Conservation (phyloP, 345 rosid species). For the Euphorbia lathyris region DNA sequence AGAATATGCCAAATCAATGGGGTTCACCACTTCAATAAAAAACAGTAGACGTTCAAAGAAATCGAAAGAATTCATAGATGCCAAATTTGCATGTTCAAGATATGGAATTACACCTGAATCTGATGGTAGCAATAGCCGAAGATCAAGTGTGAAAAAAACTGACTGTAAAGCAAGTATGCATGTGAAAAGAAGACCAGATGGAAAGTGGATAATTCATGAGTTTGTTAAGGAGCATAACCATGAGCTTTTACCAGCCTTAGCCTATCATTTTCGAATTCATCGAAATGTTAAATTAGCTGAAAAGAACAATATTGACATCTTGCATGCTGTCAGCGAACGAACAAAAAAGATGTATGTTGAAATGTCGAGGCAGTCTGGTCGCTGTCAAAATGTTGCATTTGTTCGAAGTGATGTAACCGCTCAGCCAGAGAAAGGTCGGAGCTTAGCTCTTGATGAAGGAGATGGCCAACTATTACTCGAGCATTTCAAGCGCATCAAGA, state of each 20-base stretch:
- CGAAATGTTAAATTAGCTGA: slow-evolving; percentile 36
- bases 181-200: slow-evolving; percentile 36
- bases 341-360: slow-evolving; percentile 41
- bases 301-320: slow-evolving; percentile 35
- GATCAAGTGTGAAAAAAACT: slow-evolving; percentile 37
- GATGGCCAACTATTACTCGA: slow-evolving; percentile 29
- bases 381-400: slow-evolving; percentile 9
- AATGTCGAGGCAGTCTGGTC: slow-evolving; percentile 33
- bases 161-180: slow-evolving; percentile 47
- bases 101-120: slow-evolving; percentile 40
- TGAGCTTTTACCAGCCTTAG: slow-evolving; percentile 39
- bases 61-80: slow-evolving; percentile 37
- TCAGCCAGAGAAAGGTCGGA: slow-evolving; percentile 29
- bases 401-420: slow-evolving; percentile 10
- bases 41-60: slow-evolving; percentile 41
- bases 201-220: slow-evolving; percentile 41
- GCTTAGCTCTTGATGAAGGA: slow-evolving; percentile 31
- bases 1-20: slow-evolving; percentile 43
- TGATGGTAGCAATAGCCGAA: slow-evolving; percentile 32
- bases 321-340: slow-evolving; percentile 41
- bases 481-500: slow-evolving; percentile 22
- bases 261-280: slow-evolving; percentile 38
- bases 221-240: slow-evolving; percentile 35
- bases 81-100: slow-evolving; percentile 33
- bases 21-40: slow-evolving; percentile 37